Evolutionary conservation across 225 moss, liverwort and hornwort species (phyloP).

Genomic region (Climacium dendroides): DNA sequence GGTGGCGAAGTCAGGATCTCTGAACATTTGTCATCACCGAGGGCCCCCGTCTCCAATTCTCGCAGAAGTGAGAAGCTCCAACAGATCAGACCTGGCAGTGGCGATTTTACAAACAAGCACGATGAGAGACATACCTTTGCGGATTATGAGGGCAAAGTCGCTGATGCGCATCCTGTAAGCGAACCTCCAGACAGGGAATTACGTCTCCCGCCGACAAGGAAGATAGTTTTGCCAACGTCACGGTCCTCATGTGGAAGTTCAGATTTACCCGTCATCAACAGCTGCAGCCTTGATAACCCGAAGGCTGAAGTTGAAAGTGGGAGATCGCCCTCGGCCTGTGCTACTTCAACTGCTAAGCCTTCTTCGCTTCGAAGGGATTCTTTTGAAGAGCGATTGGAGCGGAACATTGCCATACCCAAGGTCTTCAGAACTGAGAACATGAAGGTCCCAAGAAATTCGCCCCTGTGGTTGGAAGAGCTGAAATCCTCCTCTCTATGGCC

Average conservation of each 20-base stretch:
- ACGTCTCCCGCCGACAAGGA: not conserved
- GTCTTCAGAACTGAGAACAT: not conserved
- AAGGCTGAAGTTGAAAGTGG: not conserved
- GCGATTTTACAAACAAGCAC: not conserved
- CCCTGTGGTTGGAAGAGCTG: not conserved
- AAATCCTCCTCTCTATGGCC: constrained; percentile 5
- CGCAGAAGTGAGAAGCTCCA: not conserved
- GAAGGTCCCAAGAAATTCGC: not conserved
- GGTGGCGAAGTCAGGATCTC: not conserved
- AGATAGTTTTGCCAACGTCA: not conserved
- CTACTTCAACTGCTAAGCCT: not conserved
- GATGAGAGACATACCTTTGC: not conserved
- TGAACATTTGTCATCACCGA: not conserved
- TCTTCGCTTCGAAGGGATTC: not conserved
- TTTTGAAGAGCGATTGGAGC: not conserved
- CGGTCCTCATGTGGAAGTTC: not conserved
- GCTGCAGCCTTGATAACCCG: not conserved
- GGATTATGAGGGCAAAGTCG: not conserved
- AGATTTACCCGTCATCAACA: not conserved
- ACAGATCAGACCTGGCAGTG: not conserved
- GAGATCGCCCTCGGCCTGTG: not conserved
- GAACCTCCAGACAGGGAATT: not conserved
- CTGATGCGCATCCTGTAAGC: not conserved
- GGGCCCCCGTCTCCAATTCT: not conserved
- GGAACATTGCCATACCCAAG: not conserved